Percentiles rank a stretch among this genome's conserved stretches.
phyloP scores from a whole-genome alignment of 1,284 basidiomycete genomes.

The Cutaneotrichosporon spelunceum region DNA sequence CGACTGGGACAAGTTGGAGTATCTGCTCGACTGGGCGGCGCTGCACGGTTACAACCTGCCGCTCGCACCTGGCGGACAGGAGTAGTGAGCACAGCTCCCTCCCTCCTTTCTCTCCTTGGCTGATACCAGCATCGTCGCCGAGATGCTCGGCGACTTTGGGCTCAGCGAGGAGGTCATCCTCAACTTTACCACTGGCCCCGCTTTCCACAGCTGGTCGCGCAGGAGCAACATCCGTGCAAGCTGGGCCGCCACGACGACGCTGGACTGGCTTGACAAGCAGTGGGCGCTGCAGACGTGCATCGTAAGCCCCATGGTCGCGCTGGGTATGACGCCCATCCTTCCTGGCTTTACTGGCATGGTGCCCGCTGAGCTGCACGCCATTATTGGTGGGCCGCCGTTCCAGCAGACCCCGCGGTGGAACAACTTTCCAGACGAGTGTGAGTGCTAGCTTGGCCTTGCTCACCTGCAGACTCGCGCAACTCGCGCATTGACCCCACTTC shows the following conservation, averaged over 20 bases:
- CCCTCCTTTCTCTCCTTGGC: no score
- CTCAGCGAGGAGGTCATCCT: slow-evolving; percentile 47
- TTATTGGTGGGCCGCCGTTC: slow-evolving; percentile 53
- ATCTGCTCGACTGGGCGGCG: slow-evolving; percentile 56
- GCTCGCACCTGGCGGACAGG: slow-evolving; percentile 55
- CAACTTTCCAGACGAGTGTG: slow-evolving; percentile 10
- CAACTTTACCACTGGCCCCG: slow-evolving; percentile 52
- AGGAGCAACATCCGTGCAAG: slow-evolving; percentile 55
- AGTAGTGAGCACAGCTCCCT: slow-evolving; percentile 34
- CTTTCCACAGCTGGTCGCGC: slow-evolving; percentile 55
- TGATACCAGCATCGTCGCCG: slow-evolving; percentile 35
- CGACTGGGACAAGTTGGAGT: slow-evolving; percentile 53
- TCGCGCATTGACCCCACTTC: slow-evolving; percentile 55
- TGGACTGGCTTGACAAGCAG: slow-evolving; percentile 53
- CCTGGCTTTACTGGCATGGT: slow-evolving; percentile 56
- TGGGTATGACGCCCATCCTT: slow-evolving; percentile 55
- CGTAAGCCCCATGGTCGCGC: slow-evolving; percentile 53
- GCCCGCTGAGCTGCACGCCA: slow-evolving; percentile 43
- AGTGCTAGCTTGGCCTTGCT: no score
- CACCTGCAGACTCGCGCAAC: slow-evolving; percentile 52
- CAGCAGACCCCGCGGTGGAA: slow-evolving; percentile 24
- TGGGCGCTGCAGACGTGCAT: slow-evolving; percentile 52
- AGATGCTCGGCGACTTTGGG: slow-evolving; percentile 53
- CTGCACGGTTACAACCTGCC: slow-evolving; percentile 55
- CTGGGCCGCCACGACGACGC: slow-evolving; percentile 51